Evolutionary conservation across 2,329 filamentous ascomycete species (phyloP).

Genomic region (Trichophyton simii): DNA sequence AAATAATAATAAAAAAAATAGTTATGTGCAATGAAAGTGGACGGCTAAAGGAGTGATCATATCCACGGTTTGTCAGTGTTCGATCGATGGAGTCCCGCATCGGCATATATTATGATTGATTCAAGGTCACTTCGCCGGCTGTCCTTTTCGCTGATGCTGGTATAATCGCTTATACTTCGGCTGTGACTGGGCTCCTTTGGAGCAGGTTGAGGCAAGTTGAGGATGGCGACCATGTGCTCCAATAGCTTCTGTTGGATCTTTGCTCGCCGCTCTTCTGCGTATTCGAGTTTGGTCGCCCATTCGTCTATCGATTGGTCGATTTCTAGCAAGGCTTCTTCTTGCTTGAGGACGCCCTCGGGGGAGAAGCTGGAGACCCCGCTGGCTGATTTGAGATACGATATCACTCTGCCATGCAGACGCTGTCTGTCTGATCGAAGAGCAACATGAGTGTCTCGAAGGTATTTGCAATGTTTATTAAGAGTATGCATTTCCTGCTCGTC

Average conservation of each 20-base stretch:
- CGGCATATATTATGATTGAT: constrained; percentile 57
- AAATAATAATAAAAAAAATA: not conserved
- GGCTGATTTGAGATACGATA: constrained; percentile 61
- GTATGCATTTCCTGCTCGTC: constrained; percentile 53
- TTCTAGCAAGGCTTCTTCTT: constrained; percentile 66
- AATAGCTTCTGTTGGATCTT: constrained; percentile 67
- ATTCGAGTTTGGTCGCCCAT: constrained; percentile 68
- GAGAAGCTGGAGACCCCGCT: constrained; percentile 59
- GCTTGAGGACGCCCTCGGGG: constrained; percentile 61
- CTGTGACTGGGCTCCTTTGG: constrained; percentile 44
- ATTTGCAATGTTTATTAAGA: constrained; percentile 66
- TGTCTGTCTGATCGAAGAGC: constrained; percentile 63
- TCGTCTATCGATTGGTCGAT: constrained; percentile 68
- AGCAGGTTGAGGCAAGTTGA: constrained; percentile 41
- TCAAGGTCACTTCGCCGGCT: constrained; percentile 38
- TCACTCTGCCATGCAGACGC: constrained; percentile 64
- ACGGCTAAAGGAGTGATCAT: not conserved
- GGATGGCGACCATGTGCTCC: constrained; percentile 65
- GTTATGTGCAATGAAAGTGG: not conserved
- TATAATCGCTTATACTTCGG: constrained; percentile 25
- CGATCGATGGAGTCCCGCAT: constrained; percentile 50
- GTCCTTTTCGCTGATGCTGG: not conserved
- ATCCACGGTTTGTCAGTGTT: not conserved
- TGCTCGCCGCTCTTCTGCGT: constrained; percentile 63
- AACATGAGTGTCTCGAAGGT: constrained; percentile 63